Percentiles rank a stretch among this genome's conserved stretches.
Conservation (phyloP, 2,329 filamentous ascomycete genomes). For the Basipetospora chlamydospora region DNA sequence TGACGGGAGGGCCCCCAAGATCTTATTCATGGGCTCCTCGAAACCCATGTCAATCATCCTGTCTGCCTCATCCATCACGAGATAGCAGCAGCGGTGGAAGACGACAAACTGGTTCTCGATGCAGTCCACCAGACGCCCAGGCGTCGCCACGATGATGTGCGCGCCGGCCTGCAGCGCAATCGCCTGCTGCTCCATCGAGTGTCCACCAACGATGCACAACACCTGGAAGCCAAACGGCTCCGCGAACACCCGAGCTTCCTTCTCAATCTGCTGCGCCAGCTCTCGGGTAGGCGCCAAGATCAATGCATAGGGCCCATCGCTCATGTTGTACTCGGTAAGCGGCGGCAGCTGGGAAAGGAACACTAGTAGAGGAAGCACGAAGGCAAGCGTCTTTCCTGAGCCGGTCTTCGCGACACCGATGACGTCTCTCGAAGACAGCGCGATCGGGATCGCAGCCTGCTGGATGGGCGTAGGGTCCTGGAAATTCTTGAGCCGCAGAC, state of each 20-base stretch:
- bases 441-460: conserved; percentile 87
- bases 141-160: conserved; percentile 97
- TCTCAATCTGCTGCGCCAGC: conserved; percentile 92
- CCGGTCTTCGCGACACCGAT: conserved; percentile 96
- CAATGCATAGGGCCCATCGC: conserved; percentile 93
- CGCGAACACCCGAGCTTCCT: conserved; percentile 86
- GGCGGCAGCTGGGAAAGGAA: conserved; percentile 88
- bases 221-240: conserved; percentile 81
- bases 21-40: conserved; percentile 94
- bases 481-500: conserved; percentile 77
- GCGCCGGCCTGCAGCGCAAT: conserved; percentile 83
- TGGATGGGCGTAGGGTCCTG: conserved; percentile 86
- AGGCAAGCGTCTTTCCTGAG: conserved; percentile 96
- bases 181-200: conserved; percentile 85
- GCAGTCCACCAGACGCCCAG: conserved; percentile 90
- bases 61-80: conserved; percentile 99
- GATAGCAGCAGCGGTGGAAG: conserved; percentile 89
- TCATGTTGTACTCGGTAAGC: conserved; percentile 72
- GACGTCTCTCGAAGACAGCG: conserved; percentile 81
- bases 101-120: conserved; percentile 88
- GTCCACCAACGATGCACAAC: conserved; percentile 95
- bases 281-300: conserved; percentile 94
- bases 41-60: conserved; percentile 98
- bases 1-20: conserved; percentile 84
- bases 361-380: conserved; percentile 78